Conservation (phyloP, 108 stramenopile species). For the Nitzschia sp. region DNA sequence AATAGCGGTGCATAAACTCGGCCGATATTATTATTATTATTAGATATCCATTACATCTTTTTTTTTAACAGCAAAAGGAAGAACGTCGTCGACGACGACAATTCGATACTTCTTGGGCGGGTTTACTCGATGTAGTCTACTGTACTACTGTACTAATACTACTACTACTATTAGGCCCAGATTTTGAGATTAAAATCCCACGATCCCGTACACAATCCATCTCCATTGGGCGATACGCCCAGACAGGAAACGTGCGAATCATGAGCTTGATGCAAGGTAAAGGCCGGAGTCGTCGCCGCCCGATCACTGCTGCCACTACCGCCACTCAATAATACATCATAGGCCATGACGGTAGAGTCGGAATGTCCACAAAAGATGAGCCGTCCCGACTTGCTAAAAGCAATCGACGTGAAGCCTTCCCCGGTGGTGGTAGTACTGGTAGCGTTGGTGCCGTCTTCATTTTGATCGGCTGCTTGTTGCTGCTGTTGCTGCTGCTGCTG, state of each 20-base stretch:
- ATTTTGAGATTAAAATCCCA: conserved; percentile 96
- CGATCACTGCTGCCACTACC: too few species aligned
- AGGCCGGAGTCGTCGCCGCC: conserved; percentile 44
- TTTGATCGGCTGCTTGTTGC: too few species aligned
- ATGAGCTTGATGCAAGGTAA: conserved; percentile 74
- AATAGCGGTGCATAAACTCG: too few species aligned
- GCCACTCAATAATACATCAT: conserved; percentile 85
- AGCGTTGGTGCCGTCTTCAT: too few species aligned
- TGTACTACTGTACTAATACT: background rate
- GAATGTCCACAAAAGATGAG: conserved; percentile 90
- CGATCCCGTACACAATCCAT: conserved; percentile 96
- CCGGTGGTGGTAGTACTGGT: too few species aligned
- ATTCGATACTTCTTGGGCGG: background rate
- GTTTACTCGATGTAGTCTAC: too few species aligned
- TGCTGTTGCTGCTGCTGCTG: conserved; percentile 19
- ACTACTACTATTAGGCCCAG: conserved; percentile 7
- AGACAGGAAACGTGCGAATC: conserved; percentile 96
- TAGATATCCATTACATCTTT: too few species aligned
- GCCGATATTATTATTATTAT: too few species aligned
- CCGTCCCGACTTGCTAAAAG: conserved; percentile 76
- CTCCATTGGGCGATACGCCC: conserved; percentile 88
- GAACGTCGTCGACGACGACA: too few species aligned
- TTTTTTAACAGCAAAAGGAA: too few species aligned
- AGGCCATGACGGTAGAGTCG: conserved; percentile 70
- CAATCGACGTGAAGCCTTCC: conserved; percentile 86